These are phyloP conservation scores for Psidium guajava DNA, from an alignment of 345 rosid species.

Conservation along the genomic window DNA sequence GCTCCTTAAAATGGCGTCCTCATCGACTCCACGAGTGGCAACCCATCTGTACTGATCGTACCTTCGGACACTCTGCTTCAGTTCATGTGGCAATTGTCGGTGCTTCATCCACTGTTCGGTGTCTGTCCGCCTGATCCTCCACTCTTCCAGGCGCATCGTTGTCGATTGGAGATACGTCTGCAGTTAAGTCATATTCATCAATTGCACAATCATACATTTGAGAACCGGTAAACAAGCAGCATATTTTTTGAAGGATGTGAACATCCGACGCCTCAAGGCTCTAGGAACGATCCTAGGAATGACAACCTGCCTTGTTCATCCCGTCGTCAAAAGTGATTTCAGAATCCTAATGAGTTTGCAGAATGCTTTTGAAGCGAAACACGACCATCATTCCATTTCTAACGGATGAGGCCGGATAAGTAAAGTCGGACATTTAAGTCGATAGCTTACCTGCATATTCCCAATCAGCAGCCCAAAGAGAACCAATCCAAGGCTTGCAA, in stretches of 20 bases:
- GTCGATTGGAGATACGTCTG: conserved; percentile 55
- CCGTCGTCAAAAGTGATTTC: background rate
- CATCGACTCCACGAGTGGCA: conserved; percentile 52
- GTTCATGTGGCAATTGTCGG: conserved; percentile 35
- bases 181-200: background rate
- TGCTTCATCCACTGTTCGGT: conserved; percentile 56
- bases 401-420: background rate
- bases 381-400: background rate
- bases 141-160: conserved; percentile 32
- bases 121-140: conserved; percentile 48
- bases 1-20: conserved; percentile 30
- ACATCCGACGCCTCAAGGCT: background rate
- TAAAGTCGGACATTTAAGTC: background rate
- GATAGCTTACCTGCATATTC: conserved; percentile 37
- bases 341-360: background rate
- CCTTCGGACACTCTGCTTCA: conserved; percentile 32
- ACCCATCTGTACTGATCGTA: conserved; percentile 42
- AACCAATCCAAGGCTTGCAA: conserved; percentile 25
- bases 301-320: background rate
- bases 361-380: background rate
- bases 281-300: background rate
- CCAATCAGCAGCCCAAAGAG: conserved; percentile 44
- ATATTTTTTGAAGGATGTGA: background rate
- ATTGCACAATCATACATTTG: background rate
- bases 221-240: background rate